Percentiles rank a stretch among this genome's conserved stretches.
Conservation (phyloP, 1,284 basidiomycete genomes). For the Naganishia cerealis region DNA sequence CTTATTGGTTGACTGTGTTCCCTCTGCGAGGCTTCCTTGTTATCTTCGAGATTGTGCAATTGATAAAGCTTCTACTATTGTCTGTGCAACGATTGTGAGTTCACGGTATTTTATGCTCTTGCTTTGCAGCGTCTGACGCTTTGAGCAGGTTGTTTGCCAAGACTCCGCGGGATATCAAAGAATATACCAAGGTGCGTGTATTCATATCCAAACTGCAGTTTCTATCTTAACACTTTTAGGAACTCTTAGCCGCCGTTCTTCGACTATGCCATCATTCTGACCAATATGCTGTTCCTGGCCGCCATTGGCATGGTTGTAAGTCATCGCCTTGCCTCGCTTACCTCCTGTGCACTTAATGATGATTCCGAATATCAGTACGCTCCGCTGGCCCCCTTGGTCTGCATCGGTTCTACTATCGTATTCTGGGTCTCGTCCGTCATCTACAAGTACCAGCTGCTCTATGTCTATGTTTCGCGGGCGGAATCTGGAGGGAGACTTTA, state of each 20-base stretch:
- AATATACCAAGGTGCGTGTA: conserved; percentile 69
- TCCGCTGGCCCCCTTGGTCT: conserved; percentile 82
- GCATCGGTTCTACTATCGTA: conserved; percentile 63
- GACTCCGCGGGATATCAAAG: conserved; percentile 91
- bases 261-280: conserved; percentile 58
- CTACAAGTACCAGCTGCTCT: conserved; percentile 90
- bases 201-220: not conserved
- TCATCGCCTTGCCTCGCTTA: not conserved
- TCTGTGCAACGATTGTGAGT: conserved; percentile 74
- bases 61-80: conserved; percentile 82
- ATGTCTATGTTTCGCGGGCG: conserved; percentile 79
- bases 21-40: conserved; percentile 90
- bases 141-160: conserved; percentile 76
- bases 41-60: conserved; percentile 92
- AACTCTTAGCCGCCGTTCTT: conserved; percentile 81
- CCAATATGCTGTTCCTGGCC: conserved; percentile 73
- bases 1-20: conserved; percentile 93
- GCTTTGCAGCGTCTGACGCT: conserved; percentile 9
- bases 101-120: conserved; percentile 7
- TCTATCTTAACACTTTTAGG: not conserved
- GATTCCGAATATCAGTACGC: conserved; percentile 61
- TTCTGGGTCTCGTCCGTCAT: conserved; percentile 65
- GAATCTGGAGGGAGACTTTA: conserved; percentile 91
- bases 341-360: not conserved
- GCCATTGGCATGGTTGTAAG: conserved; percentile 70